Evolutionary conservation across 1,284 basidiomycete species (phyloP).

Genomic region (Marasmius oreades): DNA sequence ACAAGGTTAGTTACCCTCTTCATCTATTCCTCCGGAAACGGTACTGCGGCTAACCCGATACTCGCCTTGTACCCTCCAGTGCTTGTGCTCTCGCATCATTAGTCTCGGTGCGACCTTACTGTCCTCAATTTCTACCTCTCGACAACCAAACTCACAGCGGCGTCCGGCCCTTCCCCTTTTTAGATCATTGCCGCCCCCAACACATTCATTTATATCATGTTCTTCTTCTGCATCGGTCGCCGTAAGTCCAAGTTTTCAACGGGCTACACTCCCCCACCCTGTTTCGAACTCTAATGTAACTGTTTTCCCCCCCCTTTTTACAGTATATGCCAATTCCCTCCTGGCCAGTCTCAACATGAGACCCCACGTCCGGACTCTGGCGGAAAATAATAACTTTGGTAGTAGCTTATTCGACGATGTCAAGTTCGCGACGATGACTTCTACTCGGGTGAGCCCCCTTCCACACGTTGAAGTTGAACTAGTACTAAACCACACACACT

Average conservation of each 20-base stretch:
- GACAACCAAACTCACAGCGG: too few species aligned
- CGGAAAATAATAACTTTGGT: neutral
- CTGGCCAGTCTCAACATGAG: neutral
- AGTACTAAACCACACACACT: too few species aligned
- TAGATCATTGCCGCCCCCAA: constrained; percentile 35
- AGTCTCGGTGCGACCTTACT: constrained; percentile 31
- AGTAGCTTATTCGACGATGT: neutral
- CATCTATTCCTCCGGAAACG: neutral
- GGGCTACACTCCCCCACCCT: too few species aligned
- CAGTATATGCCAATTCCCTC: neutral
- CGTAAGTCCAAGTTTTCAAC: constrained; percentile 26
- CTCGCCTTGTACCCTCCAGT: constrained; percentile 13
- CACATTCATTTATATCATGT: constrained; percentile 43
- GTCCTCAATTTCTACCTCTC: neutral
- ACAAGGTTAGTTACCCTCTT: constrained; percentile 23
- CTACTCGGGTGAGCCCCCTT: neutral
- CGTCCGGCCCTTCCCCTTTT: neutral
- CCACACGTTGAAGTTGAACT: too few species aligned
- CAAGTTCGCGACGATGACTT: neutral
- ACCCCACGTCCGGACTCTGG: neutral
- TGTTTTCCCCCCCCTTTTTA: neutral
- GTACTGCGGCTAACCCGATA: too few species aligned
- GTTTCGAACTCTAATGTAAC: too few species aligned
- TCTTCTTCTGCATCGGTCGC: constrained; percentile 48
- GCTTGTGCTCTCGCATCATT: constrained; percentile 39